Base-by-base conservation (phyloP, 2,329 filamentous ascomycete species). In the Aspergillus latus region DNA sequence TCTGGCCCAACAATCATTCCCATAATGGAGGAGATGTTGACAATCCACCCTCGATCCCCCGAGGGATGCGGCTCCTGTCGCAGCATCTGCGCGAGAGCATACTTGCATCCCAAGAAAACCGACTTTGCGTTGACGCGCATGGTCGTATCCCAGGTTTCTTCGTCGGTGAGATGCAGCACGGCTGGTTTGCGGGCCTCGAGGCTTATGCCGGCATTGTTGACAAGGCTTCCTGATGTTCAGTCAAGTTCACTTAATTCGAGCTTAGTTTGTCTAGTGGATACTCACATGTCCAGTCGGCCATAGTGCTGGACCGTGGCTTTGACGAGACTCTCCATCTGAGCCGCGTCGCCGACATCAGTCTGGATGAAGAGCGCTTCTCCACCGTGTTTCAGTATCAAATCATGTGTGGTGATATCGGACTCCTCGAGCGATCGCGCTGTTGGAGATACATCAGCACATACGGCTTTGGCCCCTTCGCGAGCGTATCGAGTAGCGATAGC, bases 191-290 rank as follows among this genome's bases (percentile, higher is more conserved):
- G 66, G 4, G 68, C 65, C 57, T 77, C 79, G 4, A 75, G 44
- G 0, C 69, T 72, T 1, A 84, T 76, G 0, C 83, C 83, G 0
- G 82, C 79, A 59, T 80, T 80, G 53, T 80, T 80, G 43, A 78
- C 76, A 48, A 81, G 64, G 1, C 76, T 79, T 62, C 34, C n/a
- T 4, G 16, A 13, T 42, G 13, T 11, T 42, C 21, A 42, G 4
- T 15, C 6, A 16, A 8, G 21, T 29, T 29, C 16, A 13, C n/a
- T 21, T 21, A 21, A 21, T 21, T 43, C n/a, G n/a, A 26, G 7
- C 26, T 46, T 21, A 10, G 13, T 7, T 47, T 28, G 34, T 6
- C 10, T 2, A 13, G n/a, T 21, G 32, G 5, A 30, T 6, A 3
- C 69, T 61, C 66, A 79, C 76, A 81, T 74, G 60, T 80, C 76